These are phyloP conservation scores for Escallonia rubra DNA, from an alignment of 129 eudicot genomes.

Conservation along the genomic window DNA sequence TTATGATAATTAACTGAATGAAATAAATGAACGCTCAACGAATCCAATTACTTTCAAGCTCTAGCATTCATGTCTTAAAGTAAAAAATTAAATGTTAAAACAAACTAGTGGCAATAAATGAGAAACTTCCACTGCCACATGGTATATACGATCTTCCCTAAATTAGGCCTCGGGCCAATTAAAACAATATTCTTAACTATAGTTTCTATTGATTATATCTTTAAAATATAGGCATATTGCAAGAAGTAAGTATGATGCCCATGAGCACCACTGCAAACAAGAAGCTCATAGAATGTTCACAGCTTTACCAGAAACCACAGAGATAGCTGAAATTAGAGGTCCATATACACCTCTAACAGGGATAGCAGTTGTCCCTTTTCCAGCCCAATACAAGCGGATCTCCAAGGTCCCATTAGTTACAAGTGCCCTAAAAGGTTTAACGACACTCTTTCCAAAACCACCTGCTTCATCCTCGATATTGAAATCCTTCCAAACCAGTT, in stretches of 20 bases:
- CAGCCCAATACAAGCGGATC: slow-evolving; percentile 66
- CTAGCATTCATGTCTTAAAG: not conserved
- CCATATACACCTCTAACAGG: slow-evolving; percentile 60
- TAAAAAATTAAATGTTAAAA: slow-evolving; percentile 1
- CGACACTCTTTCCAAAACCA: slow-evolving; percentile 44
- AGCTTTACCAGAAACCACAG: slow-evolving; percentile 48
- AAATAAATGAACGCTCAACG: no score
- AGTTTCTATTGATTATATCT: no score
- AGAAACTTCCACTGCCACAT: not conserved
- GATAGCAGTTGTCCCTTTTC: slow-evolving; percentile 55
- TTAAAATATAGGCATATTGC: no score
- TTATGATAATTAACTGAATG: no score
- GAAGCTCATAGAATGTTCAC: slow-evolving; percentile 2
- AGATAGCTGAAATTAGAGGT: slow-evolving; percentile 77
- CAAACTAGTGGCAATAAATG: slow-evolving; percentile 9
- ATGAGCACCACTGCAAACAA: no score
- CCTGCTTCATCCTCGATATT: slow-evolving; percentile 56
- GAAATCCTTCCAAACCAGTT: slow-evolving; percentile 50
- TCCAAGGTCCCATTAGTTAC: slow-evolving; percentile 37
- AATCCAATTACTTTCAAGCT: slow-evolving; percentile 51
- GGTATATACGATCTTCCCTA: no score
- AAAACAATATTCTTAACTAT: no score
- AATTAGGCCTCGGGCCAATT: no score
- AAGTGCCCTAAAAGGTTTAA: slow-evolving; percentile 17
- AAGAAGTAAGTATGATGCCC: no score